Evolutionary conservation across 345 rosid genomes (phyloP), one percentile per base, ranked within the genome.

Genomic region (Laguncularia racemosa): DNA sequence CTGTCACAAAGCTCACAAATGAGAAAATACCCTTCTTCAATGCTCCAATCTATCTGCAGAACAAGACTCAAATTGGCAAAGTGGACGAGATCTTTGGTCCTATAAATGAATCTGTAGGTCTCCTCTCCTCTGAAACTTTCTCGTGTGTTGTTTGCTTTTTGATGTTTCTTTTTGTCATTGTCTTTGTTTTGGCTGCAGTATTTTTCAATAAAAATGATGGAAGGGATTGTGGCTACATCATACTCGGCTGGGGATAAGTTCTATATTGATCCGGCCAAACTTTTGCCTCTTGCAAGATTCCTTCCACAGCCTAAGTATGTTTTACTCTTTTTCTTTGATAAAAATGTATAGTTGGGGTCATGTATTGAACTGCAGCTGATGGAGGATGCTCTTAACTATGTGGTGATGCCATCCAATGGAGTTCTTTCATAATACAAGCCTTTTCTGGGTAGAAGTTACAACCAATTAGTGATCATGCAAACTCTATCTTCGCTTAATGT

Each of bases 21-120:
- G 95, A 84, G 77, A 89, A 84, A 72, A 78, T 92, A 23, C 98
- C 98, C 2, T 78, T 53, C 64, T 92, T 92, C 57, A 89, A 92
- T 77, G 95, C 93, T 49, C 81, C 87, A 1, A 86, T 91, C 57
- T 92, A 76, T 66, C 80, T 92, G 55, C 78, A 84, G 70, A 92
- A 92, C 76, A 92, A 72, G 81, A 89, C 93, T 48, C 91, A 83
- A 77, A 92, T 92, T 44, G 98, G 98, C 47, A 89, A 83, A 76
- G 95, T 92, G 17, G 98, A 89, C 52, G 98, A 92, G 71, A 93
- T 93, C 57, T 93, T 93, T 45, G 97, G 99, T 52, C 88, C 97
- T 51, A 89, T 93, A 60, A 93, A 93, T 50, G 97, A 93, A 71
- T 85, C 99, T 59, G 98, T 86, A 59, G 80, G 88, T 54, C 14